Conservation (phyloP, 75 land plant species). For the Cunninghamia lanceolata region DNA sequence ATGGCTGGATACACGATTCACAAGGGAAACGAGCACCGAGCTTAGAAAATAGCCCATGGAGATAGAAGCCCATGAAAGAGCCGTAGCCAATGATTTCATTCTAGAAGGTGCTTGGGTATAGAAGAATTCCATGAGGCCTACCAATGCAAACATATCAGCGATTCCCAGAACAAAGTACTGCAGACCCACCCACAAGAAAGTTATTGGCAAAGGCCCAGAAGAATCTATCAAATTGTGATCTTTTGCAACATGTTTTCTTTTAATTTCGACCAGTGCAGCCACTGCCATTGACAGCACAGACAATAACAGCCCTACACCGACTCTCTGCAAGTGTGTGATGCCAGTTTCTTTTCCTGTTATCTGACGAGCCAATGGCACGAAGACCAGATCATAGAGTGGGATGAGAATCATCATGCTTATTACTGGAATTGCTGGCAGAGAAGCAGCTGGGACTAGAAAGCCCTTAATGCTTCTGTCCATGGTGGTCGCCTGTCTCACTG, state of each 20-base stretch:
- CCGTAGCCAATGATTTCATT: conserved; percentile 33
- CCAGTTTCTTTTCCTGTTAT: conserved; percentile 29
- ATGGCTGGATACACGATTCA: conserved; percentile 23
- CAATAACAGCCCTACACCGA: conserved; percentile 33
- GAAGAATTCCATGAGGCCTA: conserved; percentile 67
- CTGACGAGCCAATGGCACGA: conserved; percentile 29
- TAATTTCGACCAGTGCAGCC: conserved; percentile 42
- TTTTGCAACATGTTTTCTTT: conserved; percentile 15
- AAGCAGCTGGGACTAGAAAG: conserved; percentile 31
- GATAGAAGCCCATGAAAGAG: conserved; percentile 15
- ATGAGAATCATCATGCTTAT: conserved; percentile 21
- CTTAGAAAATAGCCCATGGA: conserved; percentile 37
- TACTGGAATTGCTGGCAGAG: conserved; percentile 19
- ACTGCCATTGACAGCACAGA: conserved; percentile 24
- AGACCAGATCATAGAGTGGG: conserved; percentile 24
- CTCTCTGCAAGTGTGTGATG: conserved; percentile 32
- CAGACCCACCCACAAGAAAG: conserved; percentile 46
- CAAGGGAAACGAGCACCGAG: conserved; percentile 35
- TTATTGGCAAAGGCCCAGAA: conserved; percentile 28
- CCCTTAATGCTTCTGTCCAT: conserved; percentile 61
- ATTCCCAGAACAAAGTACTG: conserved; percentile 53
- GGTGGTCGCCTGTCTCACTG: conserved; percentile 71
- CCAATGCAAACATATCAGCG: conserved; percentile 50
- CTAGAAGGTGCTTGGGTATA: conserved; percentile 42
- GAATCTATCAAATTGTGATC: conserved; percentile 17